phyloP scores from a whole-genome alignment of 371 early-diverging fungal genomes.

The Mucor lusitanicus region DNA sequence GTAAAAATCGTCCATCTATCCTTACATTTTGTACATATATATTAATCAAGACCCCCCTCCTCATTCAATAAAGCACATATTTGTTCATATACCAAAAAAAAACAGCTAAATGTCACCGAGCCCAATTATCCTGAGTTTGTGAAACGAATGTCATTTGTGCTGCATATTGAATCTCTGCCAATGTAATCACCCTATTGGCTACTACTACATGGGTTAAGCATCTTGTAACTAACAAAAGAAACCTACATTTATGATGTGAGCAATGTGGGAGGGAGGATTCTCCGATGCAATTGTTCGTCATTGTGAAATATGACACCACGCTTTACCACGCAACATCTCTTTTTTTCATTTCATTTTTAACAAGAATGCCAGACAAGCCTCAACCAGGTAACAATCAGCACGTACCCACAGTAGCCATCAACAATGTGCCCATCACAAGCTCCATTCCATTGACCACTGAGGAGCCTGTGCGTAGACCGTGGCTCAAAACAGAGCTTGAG shows the following conservation, averaged over 20 bases:
- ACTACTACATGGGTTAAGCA: background rate
- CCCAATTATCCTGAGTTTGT: background rate
- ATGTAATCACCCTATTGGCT: background rate
- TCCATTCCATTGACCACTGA: conserved; percentile 31
- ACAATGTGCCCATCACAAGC: background rate
- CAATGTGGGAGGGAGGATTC: background rate
- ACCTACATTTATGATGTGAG: background rate
- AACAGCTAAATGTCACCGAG: background rate
- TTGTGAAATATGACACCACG: background rate
- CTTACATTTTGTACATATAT: background rate
- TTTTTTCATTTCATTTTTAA: background rate
- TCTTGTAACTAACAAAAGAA: too few species aligned
- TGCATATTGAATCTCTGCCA: background rate
- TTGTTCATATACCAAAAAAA: conserved; percentile 1
- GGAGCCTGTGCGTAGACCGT: conserved; percentile 28
- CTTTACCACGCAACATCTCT: background rate
- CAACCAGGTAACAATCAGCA: background rate
- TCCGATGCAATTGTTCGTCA: background rate
- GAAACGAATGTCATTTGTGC: background rate
- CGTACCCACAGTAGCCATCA: background rate
- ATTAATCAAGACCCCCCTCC: background rate
- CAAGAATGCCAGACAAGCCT: background rate
- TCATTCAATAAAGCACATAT: background rate
- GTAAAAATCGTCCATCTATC: background rate
- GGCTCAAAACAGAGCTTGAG: conserved; percentile 22